Conservation (phyloP, 805 yeast genomes). For the Jamesozyma gamospora region DNA sequence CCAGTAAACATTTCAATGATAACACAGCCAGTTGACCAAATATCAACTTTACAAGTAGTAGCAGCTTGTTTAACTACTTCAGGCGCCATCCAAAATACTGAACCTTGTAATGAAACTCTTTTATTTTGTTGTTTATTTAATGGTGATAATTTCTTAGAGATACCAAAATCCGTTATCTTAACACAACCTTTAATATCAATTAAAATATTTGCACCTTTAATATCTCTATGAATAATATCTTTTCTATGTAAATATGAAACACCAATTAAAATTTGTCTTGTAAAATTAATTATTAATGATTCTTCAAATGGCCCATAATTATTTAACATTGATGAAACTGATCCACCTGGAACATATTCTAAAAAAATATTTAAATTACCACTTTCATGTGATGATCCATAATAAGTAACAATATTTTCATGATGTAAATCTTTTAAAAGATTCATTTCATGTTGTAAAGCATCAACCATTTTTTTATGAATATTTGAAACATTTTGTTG, state of each 20-base stretch:
- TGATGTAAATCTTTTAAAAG: constrained; percentile 73
- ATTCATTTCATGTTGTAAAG: constrained; percentile 72
- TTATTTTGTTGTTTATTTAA: constrained; percentile 30
- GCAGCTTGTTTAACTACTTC: constrained; percentile 93
- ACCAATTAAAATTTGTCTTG: constrained; percentile 68
- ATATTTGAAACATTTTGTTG: constrained; percentile 21
- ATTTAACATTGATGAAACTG: constrained; percentile 57
- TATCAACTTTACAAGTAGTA: constrained; percentile 86
- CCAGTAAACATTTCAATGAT: constrained; percentile 95
- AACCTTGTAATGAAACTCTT: constrained; percentile 85
- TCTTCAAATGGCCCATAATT: constrained; percentile 78
- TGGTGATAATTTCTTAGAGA: constrained; percentile 59
- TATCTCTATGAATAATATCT: constrained; percentile 75
- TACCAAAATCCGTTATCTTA: constrained; percentile 81
- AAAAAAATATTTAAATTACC: constrained; percentile 66
- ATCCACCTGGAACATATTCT: constrained; percentile 67
- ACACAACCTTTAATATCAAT: constrained; percentile 74
- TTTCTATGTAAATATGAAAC: constrained; percentile 63
- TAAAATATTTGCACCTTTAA: constrained; percentile 79
- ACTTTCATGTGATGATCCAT: constrained; percentile 76
- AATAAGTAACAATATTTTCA: constrained; percentile 83
- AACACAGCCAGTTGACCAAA: constrained; percentile 95
- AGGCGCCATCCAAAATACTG: constrained; percentile 99
- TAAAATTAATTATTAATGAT: constrained; percentile 59
- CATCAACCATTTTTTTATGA: constrained; percentile 57